Evolutionary conservation across 1,284 basidiomycete genomes (phyloP).

Genomic region (Leccinum ambiguum): DNA sequence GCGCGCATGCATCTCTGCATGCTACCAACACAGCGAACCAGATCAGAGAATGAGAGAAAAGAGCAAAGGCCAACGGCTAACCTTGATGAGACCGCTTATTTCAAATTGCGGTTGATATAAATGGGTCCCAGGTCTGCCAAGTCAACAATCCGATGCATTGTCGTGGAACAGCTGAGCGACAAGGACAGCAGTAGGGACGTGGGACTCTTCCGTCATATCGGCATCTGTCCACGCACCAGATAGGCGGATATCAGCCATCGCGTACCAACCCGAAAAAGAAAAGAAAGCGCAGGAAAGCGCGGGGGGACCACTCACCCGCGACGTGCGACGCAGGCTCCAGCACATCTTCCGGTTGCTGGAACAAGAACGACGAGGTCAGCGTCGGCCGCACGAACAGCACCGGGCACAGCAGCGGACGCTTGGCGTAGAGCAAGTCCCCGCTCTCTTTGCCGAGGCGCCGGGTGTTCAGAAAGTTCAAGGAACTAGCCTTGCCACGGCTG

Average conservation of each 20-base stretch:
- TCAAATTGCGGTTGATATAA: conserved; percentile 16
- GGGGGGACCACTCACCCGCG: conserved; percentile 40
- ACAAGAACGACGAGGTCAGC: conserved; percentile 50
- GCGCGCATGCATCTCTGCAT: conserved; percentile 37
- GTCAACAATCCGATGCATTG: conserved; percentile 17
- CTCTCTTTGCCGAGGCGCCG: conserved; percentile 24
- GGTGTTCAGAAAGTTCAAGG: neutral
- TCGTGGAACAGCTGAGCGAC: conserved; percentile 60
- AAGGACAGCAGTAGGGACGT: conserved; percentile 64
- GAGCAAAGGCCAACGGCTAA: conserved; percentile 26
- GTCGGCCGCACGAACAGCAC: conserved; percentile 66
- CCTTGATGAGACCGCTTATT: conserved; percentile 53
- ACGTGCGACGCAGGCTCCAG: conserved; percentile 54
- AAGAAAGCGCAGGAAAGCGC: conserved; percentile 4
- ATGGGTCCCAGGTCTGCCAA: conserved; percentile 21
- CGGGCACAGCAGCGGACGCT: conserved; percentile 61
- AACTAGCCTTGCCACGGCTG: neutral
- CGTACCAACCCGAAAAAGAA: neutral
- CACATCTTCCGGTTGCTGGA: conserved; percentile 66
- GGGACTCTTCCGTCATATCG: conserved; percentile 50
- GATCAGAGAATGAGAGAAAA: conserved; percentile 6
- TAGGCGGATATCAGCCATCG: conserved; percentile 2
- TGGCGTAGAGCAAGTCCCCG: conserved; percentile 44
- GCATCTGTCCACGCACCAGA: neutral
- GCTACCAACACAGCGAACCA: conserved; percentile 37